Evolutionary conservation across 345 rosid genomes (phyloP).

Genomic region (Balakata baccata): DNA sequence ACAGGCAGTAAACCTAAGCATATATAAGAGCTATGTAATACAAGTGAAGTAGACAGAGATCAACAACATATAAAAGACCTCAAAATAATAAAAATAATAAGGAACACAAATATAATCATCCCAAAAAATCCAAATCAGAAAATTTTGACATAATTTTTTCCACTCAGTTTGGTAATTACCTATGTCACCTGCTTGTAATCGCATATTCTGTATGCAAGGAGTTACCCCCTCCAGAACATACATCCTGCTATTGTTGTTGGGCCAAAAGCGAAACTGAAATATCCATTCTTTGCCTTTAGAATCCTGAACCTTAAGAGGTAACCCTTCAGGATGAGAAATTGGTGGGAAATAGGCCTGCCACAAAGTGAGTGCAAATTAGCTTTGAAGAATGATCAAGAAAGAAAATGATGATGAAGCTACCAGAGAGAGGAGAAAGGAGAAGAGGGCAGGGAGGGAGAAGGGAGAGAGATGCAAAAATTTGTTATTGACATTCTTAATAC

Average conservation of each 20-base stretch:
- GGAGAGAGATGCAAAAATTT: background rate
- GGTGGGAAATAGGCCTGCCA: constrained; percentile 81
- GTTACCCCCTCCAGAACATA: constrained; percentile 94
- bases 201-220: constrained; percentile 90
- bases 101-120: background rate
- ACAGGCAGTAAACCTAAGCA: background rate
- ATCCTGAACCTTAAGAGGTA: constrained; percentile 90
- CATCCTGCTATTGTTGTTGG: constrained; percentile 84
- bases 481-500: background rate
- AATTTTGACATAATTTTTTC: constrained; percentile 7
- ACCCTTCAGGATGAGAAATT: constrained; percentile 80
- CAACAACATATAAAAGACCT: constrained; percentile 7
- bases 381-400: background rate
- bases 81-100: constrained; percentile 8
- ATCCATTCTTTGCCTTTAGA: constrained; percentile 90
- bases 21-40: constrained; percentile 11
- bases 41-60: constrained; percentile 16
- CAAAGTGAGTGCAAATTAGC: constrained; percentile 19
- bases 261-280: constrained; percentile 96
- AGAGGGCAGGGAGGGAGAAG: background rate
- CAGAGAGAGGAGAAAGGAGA: background rate
- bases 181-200: constrained; percentile 92
- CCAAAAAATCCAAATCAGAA: background rate
- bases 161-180: constrained; percentile 41
- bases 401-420: constrained; percentile 4